Conservation (phyloP, 768 basidiomycete species). For the Zangia roseola region DNA sequence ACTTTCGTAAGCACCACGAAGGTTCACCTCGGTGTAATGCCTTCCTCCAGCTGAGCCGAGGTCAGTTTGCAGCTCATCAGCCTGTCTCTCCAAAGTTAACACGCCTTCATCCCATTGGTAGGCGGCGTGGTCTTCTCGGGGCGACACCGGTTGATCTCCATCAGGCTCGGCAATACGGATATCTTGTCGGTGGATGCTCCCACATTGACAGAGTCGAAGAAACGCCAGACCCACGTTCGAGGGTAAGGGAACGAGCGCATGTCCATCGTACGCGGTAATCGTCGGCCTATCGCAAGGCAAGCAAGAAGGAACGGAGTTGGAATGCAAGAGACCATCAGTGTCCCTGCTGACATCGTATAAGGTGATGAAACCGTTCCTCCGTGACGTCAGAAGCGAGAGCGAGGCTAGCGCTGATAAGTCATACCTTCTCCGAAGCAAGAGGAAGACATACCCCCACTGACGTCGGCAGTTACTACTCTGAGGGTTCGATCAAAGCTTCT, state of each 20-base stretch:
- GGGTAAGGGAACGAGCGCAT: slow-evolving; percentile 32
- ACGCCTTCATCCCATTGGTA: slow-evolving; percentile 43
- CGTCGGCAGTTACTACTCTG: slow-evolving; percentile 37
- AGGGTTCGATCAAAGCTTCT: slow-evolving; percentile 62
- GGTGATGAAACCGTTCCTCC: slow-evolving; percentile 55
- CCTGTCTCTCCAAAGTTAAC: slow-evolving; percentile 33
- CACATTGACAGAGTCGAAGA: slow-evolving; percentile 48
- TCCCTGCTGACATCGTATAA: slow-evolving; percentile 59
- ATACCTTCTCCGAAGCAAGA: neutral
- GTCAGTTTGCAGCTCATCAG: slow-evolving; percentile 31
- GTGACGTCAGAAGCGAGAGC: slow-evolving; percentile 58
- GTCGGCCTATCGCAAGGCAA: slow-evolving; percentile 32
- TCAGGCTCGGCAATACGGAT: slow-evolving; percentile 25
- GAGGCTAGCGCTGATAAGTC: slow-evolving; percentile 36
- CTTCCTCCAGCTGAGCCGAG: slow-evolving; percentile 46
- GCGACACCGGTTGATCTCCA: slow-evolving; percentile 8
- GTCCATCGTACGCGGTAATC: slow-evolving; percentile 32
- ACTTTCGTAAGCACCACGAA: slow-evolving; percentile 59
- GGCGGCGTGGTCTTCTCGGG: slow-evolving; percentile 1
- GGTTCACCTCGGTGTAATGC: slow-evolving; percentile 46
- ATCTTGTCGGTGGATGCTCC: slow-evolving; percentile 45
- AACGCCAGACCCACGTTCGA: slow-evolving; percentile 33
- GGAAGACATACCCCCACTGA: slow-evolving; percentile 31
- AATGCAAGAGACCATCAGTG: slow-evolving; percentile 40
- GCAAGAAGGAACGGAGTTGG: slow-evolving; percentile 40